A percentile compares a stretch with the other conserved stretches of the same genome.
Evolutionary conservation across 1,284 basidiomycete species (phyloP).

Genomic region (Papiliotrema nemorosa): DNA sequence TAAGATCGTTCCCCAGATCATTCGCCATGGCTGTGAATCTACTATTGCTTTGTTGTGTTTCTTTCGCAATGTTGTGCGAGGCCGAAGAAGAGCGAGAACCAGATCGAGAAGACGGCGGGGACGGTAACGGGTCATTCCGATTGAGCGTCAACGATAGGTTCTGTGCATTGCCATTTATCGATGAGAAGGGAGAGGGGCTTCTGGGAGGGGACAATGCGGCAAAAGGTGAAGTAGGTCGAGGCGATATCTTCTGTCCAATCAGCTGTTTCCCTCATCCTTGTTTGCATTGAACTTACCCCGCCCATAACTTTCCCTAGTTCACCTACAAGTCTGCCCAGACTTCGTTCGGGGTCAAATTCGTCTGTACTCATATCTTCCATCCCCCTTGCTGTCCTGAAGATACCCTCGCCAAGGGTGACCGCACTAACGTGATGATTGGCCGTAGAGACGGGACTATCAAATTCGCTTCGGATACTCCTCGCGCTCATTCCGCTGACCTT

Average conservation of each 20-base stretch:
- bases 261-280: not conserved
- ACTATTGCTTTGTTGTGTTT: slow-evolving; percentile 2
- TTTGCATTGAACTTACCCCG: slow-evolving; percentile 21
- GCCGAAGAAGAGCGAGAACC: slow-evolving; percentile 11
- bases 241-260: slow-evolving; percentile 16
- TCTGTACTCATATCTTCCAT: slow-evolving; percentile 61
- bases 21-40: slow-evolving; percentile 19
- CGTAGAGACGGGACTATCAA: slow-evolving; percentile 61
- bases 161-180: slow-evolving; percentile 39
- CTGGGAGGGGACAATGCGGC: slow-evolving; percentile 18
- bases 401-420: slow-evolving; percentile 76
- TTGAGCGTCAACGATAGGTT: slow-evolving; percentile 49
- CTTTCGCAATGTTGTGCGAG: not conserved
- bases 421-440: slow-evolving; percentile 80
- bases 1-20: slow-evolving; percentile 19
- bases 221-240: slow-evolving; percentile 26
- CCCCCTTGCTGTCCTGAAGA: slow-evolving; percentile 52
- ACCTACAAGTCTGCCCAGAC: slow-evolving; percentile 58
- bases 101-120: slow-evolving; percentile 32
- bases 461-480: slow-evolving; percentile 17
- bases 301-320: slow-evolving; percentile 43
- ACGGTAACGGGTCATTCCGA: slow-evolving; percentile 37
- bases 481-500: slow-evolving; percentile 15
- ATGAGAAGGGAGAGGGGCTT: slow-evolving; percentile 24
- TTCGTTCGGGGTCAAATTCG: slow-evolving; percentile 82